These are phyloP conservation scores for Cenchrus purpureus DNA, from an alignment of 176 grass and related monocot genomes.

Conservation along the genomic window DNA sequence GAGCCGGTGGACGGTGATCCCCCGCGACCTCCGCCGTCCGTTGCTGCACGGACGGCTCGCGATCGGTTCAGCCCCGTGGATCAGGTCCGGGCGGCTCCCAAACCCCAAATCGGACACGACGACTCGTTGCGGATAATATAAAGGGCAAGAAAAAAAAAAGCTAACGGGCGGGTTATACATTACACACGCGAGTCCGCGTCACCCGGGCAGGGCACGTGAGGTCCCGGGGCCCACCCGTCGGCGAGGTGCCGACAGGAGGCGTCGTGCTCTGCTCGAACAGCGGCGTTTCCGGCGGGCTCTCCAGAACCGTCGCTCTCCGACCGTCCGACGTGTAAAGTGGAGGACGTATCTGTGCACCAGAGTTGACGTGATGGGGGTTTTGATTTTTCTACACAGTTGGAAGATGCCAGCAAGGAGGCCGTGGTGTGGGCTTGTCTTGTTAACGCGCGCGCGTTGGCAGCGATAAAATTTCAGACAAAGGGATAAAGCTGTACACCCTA, in stretches of 20 bases:
- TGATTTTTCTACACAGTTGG: too few relatives aligned
- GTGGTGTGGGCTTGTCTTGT: too few relatives aligned
- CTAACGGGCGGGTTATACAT: not conserved
- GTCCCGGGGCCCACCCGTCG: not conserved
- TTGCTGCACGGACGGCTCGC: not conserved
- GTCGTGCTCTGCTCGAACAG: not conserved
- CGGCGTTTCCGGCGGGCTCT: not conserved
- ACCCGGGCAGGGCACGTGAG: not conserved
- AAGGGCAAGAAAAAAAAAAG: not conserved
- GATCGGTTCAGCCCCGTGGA: not conserved
- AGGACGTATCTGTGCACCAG: too few relatives aligned
- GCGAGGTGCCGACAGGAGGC: not conserved
- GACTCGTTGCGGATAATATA: not conserved
- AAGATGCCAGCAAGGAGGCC: too few relatives aligned
- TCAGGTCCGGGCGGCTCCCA: not conserved
- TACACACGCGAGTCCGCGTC: slow-evolving; percentile 21
- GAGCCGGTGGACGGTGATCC: slow-evolving; percentile 4
- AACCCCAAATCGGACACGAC: not conserved
- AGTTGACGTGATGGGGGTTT: too few relatives aligned
- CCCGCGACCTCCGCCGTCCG: not conserved
- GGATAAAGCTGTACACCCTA: too few relatives aligned
- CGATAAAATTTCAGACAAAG: too few relatives aligned
- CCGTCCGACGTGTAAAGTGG: too few relatives aligned
- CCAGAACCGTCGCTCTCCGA: not conserved
- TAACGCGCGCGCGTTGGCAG: too few relatives aligned